Base-by-base conservation (phyloP, 345 rosid species). In the Lumnitzera racemosa region DNA sequence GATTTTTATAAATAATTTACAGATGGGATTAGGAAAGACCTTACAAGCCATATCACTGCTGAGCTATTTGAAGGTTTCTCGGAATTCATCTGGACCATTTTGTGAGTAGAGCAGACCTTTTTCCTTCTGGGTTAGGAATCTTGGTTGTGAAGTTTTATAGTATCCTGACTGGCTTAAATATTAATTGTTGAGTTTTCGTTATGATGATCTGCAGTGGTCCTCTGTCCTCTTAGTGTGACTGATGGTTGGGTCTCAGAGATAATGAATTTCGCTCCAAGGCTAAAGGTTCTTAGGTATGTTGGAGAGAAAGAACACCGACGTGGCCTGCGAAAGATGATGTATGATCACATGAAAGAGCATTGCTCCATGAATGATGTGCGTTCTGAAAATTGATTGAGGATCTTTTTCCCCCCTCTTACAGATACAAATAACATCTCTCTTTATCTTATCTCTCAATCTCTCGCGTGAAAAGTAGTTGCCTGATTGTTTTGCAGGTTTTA, bases 1-100 rank as follows among this genome's bases (percentile, higher is more conserved):
- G 51, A 47, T 62, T 47, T 56, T 56, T 66, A 56, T 51, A 13
- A 54, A 63, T 58, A 10, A 47, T 65, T 59, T 49, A 12, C 85
- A 91, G 98, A 91, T 91, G 98, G 96, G 98, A 55, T 61, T 91
- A 58, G 98, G 96, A 54, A 88, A 91, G 76, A 86, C 97, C 66
- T 78, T 90, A 58, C 98, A 88, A 70, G 98, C 98, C 25, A 77
- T 86, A 60, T 76, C 90, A 46, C 74, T 90, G 59, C 36, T 90
- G 72, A 81, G 91, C 78, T 90, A 88, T 67, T 71, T 90, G 84
- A 90, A 86, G 69, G 72, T 75, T 70, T 69, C 68, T 51, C 78
- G 59, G 65, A 57, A 63, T 61, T 74, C 77, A 53, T 59, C 64
- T 13, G 94, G 96, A 23, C 91, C 91, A 57, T 88, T 84, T 74